phyloP scores from a whole-genome alignment of 2,329 filamentous ascomycete genomes.

The Diplocarpon rosae region DNA sequence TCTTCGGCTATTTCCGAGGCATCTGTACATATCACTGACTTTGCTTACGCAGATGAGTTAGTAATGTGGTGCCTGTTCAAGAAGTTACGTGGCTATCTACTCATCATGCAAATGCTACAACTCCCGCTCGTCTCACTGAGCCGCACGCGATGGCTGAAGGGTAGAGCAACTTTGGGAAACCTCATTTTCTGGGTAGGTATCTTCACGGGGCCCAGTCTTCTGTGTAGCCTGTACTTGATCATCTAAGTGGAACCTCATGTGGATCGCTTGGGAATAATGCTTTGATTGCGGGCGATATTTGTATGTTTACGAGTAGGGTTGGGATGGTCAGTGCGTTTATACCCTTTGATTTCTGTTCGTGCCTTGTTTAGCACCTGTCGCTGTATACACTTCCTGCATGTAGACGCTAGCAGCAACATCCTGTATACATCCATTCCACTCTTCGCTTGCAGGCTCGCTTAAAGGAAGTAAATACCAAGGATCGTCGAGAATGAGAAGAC shows the following conservation, averaged over 20 bases:
- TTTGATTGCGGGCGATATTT: neutral
- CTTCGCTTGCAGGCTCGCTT: too few species aligned
- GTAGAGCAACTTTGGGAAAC: slow-evolving; percentile 55
- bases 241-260: slow-evolving; percentile 28
- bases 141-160: slow-evolving; percentile 53
- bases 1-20: neutral
- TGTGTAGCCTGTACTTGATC: slow-evolving; percentile 50
- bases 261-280: too few species aligned
- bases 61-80: slow-evolving; percentile 75
- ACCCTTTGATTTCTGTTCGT: too few species aligned
- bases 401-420: too few species aligned
- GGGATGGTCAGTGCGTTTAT: too few species aligned
- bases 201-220: slow-evolving; percentile 62
- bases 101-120: slow-evolving; percentile 64
- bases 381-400: too few species aligned
- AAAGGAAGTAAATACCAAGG: too few species aligned
- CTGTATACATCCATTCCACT: too few species aligned
- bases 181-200: slow-evolving; percentile 68
- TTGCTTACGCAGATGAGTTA: slow-evolving; percentile 43
- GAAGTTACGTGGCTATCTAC: slow-evolving; percentile 63
- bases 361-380: too few species aligned
- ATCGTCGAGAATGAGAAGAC: too few species aligned
- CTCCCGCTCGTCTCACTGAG: slow-evolving; percentile 59
- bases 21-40: neutral
- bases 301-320: neutral